These are phyloP conservation scores for Wickerhamiella cacticola DNA, from an alignment of 805 yeast genomes.

Conservation along the genomic window DNA sequence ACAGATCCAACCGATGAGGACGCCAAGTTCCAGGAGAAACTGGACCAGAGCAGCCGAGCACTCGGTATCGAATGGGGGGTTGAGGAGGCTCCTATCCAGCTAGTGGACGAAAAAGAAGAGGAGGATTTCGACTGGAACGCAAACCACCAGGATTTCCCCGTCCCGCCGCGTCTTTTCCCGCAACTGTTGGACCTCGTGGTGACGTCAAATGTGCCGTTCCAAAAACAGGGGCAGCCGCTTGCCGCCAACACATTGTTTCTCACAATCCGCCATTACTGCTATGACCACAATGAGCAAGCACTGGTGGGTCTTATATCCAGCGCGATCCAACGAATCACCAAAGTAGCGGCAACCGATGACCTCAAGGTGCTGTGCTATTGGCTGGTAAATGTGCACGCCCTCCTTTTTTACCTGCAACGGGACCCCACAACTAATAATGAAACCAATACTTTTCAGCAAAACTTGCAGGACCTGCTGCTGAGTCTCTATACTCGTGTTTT, in stretches of 20 bases:
- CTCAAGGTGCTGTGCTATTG: constrained; percentile 55
- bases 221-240: constrained; percentile 29
- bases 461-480: constrained; percentile 14
- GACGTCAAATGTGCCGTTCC: constrained; percentile 29
- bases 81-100: constrained; percentile 1
- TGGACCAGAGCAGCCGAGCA: constrained; percentile 21
- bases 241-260: constrained; percentile 35
- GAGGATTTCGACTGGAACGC: constrained; percentile 33
- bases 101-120: background rate
- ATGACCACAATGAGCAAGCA: constrained; percentile 27
- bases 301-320: constrained; percentile 27
- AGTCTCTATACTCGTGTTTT: constrained; percentile 13
- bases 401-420: constrained; percentile 63
- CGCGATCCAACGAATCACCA: constrained; percentile 27
- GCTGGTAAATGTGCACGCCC: constrained; percentile 67
- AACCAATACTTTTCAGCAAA: constrained; percentile 21
- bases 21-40: constrained; percentile 16
- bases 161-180: constrained; percentile 30
- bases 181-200: constrained; percentile 30
- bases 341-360: constrained; percentile 29
- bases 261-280: constrained; percentile 32
- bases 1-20: constrained; percentile 21
- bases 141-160: constrained; percentile 33
- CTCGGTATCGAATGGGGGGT: constrained; percentile 15
- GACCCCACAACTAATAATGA: constrained; percentile 38